Conservation (phyloP, 768 basidiomycete genomes). For the Lanmaoa pseudosensibilis region DNA sequence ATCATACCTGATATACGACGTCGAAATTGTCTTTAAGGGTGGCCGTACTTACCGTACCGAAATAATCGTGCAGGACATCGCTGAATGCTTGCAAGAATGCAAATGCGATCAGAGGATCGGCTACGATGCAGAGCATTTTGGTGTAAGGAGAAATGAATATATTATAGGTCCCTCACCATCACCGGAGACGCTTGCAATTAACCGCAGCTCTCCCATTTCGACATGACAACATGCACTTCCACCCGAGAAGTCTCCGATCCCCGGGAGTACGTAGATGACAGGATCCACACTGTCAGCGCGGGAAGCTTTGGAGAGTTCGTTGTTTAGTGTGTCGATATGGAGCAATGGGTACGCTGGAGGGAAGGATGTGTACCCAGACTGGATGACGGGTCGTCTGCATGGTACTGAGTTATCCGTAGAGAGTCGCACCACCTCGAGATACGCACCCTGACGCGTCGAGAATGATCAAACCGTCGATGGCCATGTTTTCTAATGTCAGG, state of each 20-base stretch:
- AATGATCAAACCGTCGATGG: conserved; percentile 80
- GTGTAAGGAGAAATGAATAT: neutral
- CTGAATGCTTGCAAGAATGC: conserved; percentile 85
- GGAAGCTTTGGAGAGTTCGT: conserved; percentile 58
- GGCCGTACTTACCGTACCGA: conserved; percentile 78
- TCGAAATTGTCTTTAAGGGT: conserved; percentile 92
- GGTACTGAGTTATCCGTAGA: conserved; percentile 3
- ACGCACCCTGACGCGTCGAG: conserved; percentile 73
- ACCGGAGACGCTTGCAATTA: conserved; percentile 80
- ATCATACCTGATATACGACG: conserved; percentile 83
- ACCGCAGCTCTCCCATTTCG: conserved; percentile 68
- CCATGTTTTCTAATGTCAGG: conserved; percentile 43
- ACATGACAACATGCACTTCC: conserved; percentile 83
- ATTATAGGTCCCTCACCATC: conserved; percentile 54
- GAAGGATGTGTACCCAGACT: conserved; percentile 83
- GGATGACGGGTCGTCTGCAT: conserved; percentile 75
- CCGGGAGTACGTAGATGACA: conserved; percentile 61
- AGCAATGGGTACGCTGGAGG: conserved; percentile 77
- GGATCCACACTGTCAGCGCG: conserved; percentile 65
- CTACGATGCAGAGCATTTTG: conserved; percentile 39
- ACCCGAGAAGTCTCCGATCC: conserved; percentile 41
- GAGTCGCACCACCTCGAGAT: neutral
- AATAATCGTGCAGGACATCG: conserved; percentile 82
- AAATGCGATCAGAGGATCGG: conserved; percentile 88
- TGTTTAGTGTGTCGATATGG: conserved; percentile 84